Conservation (phyloP, 768 basidiomycete genomes). For the Podaxis sp. region DNA sequence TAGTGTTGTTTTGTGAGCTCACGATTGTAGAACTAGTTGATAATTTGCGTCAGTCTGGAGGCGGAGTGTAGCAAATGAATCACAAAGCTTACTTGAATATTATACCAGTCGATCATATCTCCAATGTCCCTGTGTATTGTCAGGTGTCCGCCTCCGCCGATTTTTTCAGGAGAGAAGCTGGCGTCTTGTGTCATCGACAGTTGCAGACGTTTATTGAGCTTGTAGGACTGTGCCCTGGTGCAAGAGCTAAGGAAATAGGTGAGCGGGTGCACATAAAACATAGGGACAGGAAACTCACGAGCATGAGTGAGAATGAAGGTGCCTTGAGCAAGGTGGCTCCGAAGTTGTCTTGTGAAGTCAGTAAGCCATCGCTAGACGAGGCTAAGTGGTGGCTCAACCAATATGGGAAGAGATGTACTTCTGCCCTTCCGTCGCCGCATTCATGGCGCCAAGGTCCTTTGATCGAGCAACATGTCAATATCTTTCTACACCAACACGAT, state of each 20-base stretch:
- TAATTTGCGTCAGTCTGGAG: background rate
- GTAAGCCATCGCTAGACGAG: conserved; percentile 43
- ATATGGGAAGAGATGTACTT: conserved; percentile 24
- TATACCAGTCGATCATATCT: conserved; percentile 61
- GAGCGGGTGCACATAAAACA: background rate
- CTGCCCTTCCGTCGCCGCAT: conserved; percentile 47
- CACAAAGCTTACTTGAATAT: conserved; percentile 36
- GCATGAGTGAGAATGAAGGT: conserved; percentile 53
- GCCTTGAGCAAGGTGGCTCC: conserved; percentile 41
- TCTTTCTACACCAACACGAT: background rate
- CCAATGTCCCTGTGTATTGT: conserved; percentile 52
- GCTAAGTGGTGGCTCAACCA: background rate
- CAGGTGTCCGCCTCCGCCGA: conserved; percentile 50
- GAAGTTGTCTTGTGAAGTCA: conserved; percentile 48
- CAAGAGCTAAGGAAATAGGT: conserved; percentile 34
- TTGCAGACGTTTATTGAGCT: background rate
- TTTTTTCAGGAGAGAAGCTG: conserved; percentile 39
- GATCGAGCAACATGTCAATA: background rate
- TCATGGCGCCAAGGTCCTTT: conserved; percentile 61
- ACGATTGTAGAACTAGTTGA: conserved; percentile 41
- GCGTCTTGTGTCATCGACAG: background rate
- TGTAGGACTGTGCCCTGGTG: conserved; percentile 33
- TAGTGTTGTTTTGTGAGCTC: conserved; percentile 9
- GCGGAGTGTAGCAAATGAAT: background rate
- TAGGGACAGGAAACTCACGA: conserved; percentile 29